Evolutionary conservation across 306 rosid species (phyloP).

Genomic region (Cercis canadensis): DNA sequence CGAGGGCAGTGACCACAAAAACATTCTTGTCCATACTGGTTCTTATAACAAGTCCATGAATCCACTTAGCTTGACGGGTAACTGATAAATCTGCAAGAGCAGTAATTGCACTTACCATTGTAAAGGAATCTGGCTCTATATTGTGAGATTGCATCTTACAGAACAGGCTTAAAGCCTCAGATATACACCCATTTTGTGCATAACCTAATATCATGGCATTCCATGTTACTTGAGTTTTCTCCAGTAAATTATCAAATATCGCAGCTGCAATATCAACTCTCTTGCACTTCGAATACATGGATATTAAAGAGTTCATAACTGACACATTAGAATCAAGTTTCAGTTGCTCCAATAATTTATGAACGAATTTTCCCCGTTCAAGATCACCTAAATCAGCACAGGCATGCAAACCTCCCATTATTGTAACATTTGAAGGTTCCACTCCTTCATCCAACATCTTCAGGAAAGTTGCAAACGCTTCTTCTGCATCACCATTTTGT

Average conservation of each 20-base stretch:
- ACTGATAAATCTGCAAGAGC: constrained; percentile 87
- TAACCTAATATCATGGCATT: constrained; percentile 91
- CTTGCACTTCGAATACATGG: constrained; percentile 91
- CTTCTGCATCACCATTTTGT: constrained; percentile 67
- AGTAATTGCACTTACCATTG: constrained; percentile 80
- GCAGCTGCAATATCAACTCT: constrained; percentile 77
- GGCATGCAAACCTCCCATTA: constrained; percentile 83
- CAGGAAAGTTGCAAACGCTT: constrained; percentile 63
- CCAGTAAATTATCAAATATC: constrained; percentile 54
- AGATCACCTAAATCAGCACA: constrained; percentile 85
- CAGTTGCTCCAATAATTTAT: constrained; percentile 54
- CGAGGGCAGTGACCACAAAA: constrained; percentile 79
- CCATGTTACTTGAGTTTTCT: constrained; percentile 81
- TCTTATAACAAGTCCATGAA: constrained; percentile 81
- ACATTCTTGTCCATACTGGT: constrained; percentile 68
- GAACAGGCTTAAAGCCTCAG: constrained; percentile 68
- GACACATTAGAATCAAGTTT: constrained; percentile 62
- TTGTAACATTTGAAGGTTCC: constrained; percentile 68
- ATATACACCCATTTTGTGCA: constrained; percentile 75
- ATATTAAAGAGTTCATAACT: constrained; percentile 82
- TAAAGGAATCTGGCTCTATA: constrained; percentile 78
- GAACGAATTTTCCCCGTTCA: constrained; percentile 66
- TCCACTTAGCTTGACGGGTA: constrained; percentile 90
- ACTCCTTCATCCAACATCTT: constrained; percentile 74
- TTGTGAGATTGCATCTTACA: constrained; percentile 65